phyloP scores from a whole-genome alignment of 2,329 filamentous ascomycete genomes.

The Paradendryphiella salina region DNA sequence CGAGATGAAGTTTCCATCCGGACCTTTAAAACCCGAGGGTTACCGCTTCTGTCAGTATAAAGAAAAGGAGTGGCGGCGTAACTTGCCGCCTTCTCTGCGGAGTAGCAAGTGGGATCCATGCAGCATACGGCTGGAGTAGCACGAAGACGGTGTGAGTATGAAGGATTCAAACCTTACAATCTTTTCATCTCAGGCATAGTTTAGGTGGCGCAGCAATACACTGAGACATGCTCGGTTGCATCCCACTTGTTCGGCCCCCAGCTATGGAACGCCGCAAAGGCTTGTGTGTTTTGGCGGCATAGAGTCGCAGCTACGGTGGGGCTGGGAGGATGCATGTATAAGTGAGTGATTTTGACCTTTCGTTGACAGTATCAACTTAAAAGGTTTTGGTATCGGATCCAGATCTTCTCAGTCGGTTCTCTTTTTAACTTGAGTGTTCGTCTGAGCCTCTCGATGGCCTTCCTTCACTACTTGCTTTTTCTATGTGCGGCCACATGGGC shows the following conservation, averaged over 20 bases:
- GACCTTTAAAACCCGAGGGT: no score
- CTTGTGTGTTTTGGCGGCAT: not conserved
- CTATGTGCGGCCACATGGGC: not conserved
- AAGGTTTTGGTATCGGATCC: not conserved
- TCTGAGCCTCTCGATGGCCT: not conserved
- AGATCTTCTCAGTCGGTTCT: not conserved
- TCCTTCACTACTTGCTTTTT: not conserved
- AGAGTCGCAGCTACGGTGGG: not conserved
- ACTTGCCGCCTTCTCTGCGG: not conserved
- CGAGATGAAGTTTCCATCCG: no score
- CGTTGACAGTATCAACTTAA: not conserved
- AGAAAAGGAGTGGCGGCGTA: not conserved
- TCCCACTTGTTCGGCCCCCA: constrained; percentile 3
- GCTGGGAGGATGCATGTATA: not conserved
- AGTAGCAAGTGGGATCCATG: not conserved
- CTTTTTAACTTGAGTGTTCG: no score
- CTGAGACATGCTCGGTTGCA: constrained; percentile 6
- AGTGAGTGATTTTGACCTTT: not conserved
- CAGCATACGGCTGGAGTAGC: not conserved
- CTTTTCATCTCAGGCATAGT: not conserved
- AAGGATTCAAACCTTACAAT: constrained; percentile 1
- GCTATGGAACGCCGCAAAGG: constrained; percentile 1
- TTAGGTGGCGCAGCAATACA: constrained; percentile 4
- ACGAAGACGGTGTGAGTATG: not conserved
- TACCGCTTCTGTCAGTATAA: no score